These are phyloP conservation scores for Boletus calvinii DNA, from an alignment of 1,284 basidiomycete species.

Conservation along the genomic window DNA sequence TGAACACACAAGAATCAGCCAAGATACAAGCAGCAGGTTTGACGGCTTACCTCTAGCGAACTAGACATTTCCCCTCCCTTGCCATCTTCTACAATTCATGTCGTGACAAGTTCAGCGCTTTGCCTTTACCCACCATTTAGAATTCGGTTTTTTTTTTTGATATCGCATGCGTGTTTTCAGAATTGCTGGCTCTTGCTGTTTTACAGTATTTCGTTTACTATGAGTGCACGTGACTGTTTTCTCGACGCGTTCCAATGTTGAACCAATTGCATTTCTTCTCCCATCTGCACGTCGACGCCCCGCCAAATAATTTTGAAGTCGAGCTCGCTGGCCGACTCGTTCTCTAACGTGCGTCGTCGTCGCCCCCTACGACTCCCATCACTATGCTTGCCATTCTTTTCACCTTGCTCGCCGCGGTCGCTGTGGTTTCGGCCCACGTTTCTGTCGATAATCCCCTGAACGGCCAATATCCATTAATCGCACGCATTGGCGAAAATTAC, in stretches of 20 bases:
- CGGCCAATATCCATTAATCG: constrained; percentile 62
- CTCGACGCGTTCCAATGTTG: constrained; percentile 20
- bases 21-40: constrained; percentile 79
- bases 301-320: constrained; percentile 23
- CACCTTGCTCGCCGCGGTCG: constrained; percentile 40
- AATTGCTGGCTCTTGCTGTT: constrained; percentile 2
- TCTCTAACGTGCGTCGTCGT: constrained; percentile 42
- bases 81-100: neutral
- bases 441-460: constrained; percentile 51
- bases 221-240: constrained; percentile 30
- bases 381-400: constrained; percentile 69
- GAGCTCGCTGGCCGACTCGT: constrained; percentile 63
- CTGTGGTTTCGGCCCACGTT: constrained; percentile 42
- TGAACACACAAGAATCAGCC: constrained; percentile 72
- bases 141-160: constrained; percentile 21
- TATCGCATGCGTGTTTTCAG: constrained; percentile 10
- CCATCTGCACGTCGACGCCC: constrained; percentile 5
- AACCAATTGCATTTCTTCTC: constrained; percentile 15
- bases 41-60: constrained; percentile 46
- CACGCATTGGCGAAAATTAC: constrained; percentile 56
- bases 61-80: neutral
- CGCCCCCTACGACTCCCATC: constrained; percentile 44
- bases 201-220: constrained; percentile 12
- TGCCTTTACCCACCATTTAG: constrained; percentile 21
- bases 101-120: constrained; percentile 3